These are phyloP conservation scores for Auriculariales sp. DNA, from an alignment of 768 basidiomycete genomes.

Conservation along the genomic window DNA sequence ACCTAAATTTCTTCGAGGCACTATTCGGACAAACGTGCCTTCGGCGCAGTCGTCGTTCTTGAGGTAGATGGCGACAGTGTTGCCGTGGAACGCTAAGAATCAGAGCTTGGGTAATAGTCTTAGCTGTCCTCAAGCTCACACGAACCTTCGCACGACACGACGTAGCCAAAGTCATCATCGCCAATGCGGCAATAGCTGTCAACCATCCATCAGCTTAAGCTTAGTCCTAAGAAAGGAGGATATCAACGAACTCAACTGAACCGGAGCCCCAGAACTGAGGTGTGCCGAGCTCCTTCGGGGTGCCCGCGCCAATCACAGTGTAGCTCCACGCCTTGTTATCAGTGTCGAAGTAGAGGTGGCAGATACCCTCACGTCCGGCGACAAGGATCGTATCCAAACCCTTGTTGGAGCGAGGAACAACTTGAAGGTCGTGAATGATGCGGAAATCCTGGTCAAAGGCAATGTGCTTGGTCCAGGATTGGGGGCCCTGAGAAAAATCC, in stretches of 20 bases:
- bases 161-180: slow-evolving; percentile 10
- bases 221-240: too few relatives aligned
- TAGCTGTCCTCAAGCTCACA: background rate
- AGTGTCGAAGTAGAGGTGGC: slow-evolving; percentile 7
- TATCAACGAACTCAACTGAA: slow-evolving; percentile 9
- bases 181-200: slow-evolving; percentile 5
- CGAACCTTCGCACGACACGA: slow-evolving; percentile 11
- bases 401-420: slow-evolving; percentile 1
- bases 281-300: background rate
- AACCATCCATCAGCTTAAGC: too few relatives aligned
- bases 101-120: background rate
- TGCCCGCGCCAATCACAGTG: slow-evolving; percentile 5
- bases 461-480: background rate
- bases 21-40: background rate
- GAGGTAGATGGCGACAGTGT: slow-evolving; percentile 10
- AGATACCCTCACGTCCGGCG: slow-evolving; percentile 10
- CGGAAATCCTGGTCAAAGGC: background rate
- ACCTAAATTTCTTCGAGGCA: too few relatives aligned
- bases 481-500: background rate
- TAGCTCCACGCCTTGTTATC: slow-evolving; percentile 3
- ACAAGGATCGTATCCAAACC: slow-evolving; percentile 9
- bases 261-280: slow-evolving; percentile 9
- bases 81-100: slow-evolving; percentile 11
- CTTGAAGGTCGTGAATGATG: slow-evolving; percentile 9
- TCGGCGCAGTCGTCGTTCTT: slow-evolving; percentile 5